Evolutionary conservation across 352 stramenopile species (phyloP), one percentile per base, ranked within the genome.

Genomic region (Phytophthora brassicae): DNA sequence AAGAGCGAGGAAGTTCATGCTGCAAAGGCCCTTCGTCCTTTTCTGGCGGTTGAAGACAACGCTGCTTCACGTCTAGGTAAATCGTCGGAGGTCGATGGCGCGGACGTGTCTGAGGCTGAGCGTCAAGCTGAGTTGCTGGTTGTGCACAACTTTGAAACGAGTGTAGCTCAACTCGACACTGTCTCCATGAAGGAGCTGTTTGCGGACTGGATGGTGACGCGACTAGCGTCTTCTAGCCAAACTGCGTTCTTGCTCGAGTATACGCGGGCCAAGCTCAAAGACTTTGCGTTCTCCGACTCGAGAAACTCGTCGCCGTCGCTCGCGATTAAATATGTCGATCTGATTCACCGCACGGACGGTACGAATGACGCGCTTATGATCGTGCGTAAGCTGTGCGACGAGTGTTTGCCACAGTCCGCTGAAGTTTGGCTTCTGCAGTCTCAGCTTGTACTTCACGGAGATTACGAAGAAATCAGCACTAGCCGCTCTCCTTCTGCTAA

Each of bases 401-500:
- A 68, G 52, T 65, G 56, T 22, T 55, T 77, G 35, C 60, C 70
- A 12, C 59, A 78, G 16, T 68, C 68, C 11, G 73, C 77, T 0
- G 61, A 74, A 36, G 57, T 92, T 8, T 93, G 82, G 80, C 60
- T 93, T 26, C 66, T 94, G 39, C 77, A 89, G 44, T 75, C 86
- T 31, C 86, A 93, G 64, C 70, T 94, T 6, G 64, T 86, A 39
- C 72, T 92, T 50, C 82, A 91, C 54, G 31, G 47, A 1, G 66
- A 84, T 11, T 54, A 61, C 41, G 35, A 72, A 48, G 65, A 63
- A 33, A 14, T 36, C 5, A 43, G n/a, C 13, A 60, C 36, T 5
- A 56, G 38, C 24, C 33, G 29, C 14, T 63, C 59, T 26, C 62
- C 66, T 1, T 61, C 65, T 14, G 47, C 69, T 31, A 90, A 94